Conservation (phyloP, 2,329 filamentous ascomycete species). For the Leptographium galeiforme region DNA sequence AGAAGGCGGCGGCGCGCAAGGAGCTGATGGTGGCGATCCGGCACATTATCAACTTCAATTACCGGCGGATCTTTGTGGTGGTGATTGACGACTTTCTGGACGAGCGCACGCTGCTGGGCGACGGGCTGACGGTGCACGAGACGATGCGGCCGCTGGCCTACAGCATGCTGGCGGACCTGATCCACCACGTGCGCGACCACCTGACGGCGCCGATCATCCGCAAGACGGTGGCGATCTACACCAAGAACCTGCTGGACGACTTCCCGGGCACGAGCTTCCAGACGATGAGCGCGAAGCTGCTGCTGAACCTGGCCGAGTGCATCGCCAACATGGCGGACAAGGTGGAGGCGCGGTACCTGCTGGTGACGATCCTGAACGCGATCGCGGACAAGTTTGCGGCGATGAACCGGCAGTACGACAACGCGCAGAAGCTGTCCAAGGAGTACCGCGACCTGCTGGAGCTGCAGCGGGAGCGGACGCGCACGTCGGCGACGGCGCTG, state of each 20-base stretch:
- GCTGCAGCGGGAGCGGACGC: slow-evolving; percentile 32
- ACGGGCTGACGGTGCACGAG: slow-evolving; percentile 92
- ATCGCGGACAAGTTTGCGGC: slow-evolving; percentile 96
- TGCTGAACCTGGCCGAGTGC: slow-evolving; percentile 96
- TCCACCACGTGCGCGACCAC: slow-evolving; percentile 91
- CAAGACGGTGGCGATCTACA: slow-evolving; percentile 93
- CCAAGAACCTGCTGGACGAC: slow-evolving; percentile 85
- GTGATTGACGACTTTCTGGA: slow-evolving; percentile 94
- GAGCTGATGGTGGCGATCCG: slow-evolving; percentile 91
- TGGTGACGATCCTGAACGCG: slow-evolving; percentile 94
- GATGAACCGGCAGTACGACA: slow-evolving; percentile 94
- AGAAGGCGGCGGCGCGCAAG: slow-evolving; percentile 87
- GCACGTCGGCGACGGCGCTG: slow-evolving; percentile 7
- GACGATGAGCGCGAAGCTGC: slow-evolving; percentile 95
- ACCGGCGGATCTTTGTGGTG: slow-evolving; percentile 81
- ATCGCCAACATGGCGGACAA: slow-evolving; percentile 92
- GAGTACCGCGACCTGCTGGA: slow-evolving; percentile 73
- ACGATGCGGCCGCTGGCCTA: slow-evolving; percentile 92
- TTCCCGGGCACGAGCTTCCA: slow-evolving; percentile 98
- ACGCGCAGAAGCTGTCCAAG: slow-evolving; percentile 87
- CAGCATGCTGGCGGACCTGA: slow-evolving; percentile 95
- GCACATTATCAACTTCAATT: slow-evolving; percentile 99
- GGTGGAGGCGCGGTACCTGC: slow-evolving; percentile 82
- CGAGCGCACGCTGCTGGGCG: slow-evolving; percentile 84
- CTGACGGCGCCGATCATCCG: slow-evolving; percentile 82